Conservation (phyloP, 371 early-diverging fungal species). For the Rhizopus microsporus region DNA sequence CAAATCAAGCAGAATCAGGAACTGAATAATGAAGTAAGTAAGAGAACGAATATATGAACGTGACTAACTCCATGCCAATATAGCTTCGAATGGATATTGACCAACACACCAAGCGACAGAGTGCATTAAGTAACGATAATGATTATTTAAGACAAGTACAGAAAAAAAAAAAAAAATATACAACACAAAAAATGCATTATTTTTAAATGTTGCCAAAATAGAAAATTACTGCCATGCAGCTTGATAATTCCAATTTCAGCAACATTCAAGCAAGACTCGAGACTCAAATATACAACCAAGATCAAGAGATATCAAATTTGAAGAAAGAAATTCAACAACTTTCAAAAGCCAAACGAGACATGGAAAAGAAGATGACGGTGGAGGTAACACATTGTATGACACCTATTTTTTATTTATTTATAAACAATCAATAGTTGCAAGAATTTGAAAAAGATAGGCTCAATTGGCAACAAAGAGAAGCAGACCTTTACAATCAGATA, state of each 20-base stretch:
- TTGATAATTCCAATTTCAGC: constrained; percentile 42
- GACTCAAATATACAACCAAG: constrained; percentile 49
- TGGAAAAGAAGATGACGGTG: constrained; percentile 37
- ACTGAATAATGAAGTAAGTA: constrained; percentile 21
- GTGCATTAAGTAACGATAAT: constrained; percentile 33
- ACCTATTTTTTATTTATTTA: neutral
- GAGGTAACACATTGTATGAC: constrained; percentile 27
- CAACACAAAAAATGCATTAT: neutral
- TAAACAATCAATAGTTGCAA: constrained; percentile 31
- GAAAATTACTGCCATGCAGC: constrained; percentile 45
- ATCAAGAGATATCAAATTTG: constrained; percentile 37
- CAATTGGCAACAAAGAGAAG: constrained; percentile 50
- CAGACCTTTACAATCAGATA: constrained; percentile 50
- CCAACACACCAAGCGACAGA: constrained; percentile 29
- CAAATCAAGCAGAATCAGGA: constrained; percentile 24
- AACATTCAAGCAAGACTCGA: constrained; percentile 50
- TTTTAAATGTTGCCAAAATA: constrained; percentile 7
- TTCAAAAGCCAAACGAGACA: constrained; percentile 41
- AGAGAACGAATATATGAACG: neutral
- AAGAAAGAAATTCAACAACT: constrained; percentile 44
- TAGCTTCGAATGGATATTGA: constrained; percentile 43
- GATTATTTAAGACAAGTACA: constrained; percentile 46
- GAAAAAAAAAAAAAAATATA: neutral
- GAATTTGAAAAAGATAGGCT: constrained; percentile 47
- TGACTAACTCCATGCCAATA: neutral